Conservation (phyloP, 2,329 filamentous ascomycete genomes). For the Trichoderma simmonsii region DNA sequence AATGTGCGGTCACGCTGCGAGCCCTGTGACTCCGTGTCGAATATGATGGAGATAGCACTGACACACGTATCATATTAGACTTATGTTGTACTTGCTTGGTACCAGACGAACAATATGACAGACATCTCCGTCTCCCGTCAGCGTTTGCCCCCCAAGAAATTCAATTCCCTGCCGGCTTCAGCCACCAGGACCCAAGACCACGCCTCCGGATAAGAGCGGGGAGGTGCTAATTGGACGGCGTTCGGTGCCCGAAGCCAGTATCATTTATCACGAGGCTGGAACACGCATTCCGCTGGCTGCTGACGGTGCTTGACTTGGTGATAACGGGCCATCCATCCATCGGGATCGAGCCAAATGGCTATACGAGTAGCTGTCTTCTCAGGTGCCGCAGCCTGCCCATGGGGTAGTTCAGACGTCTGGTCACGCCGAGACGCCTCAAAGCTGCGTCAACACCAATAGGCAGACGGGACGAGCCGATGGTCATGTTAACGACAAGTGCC, state of each 20-base stretch:
- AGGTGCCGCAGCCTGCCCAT: background rate
- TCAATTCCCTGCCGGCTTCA: background rate
- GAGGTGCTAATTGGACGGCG: background rate
- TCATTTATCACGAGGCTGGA: constrained; percentile 4
- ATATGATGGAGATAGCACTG: background rate
- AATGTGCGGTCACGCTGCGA: background rate
- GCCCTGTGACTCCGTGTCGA: background rate
- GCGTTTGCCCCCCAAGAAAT: background rate
- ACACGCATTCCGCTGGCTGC: background rate
- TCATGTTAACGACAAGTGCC: background rate
- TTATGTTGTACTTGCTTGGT: background rate
- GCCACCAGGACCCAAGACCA: background rate
- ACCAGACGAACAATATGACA: background rate
- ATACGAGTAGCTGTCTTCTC: background rate
- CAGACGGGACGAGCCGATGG: constrained; percentile 9
- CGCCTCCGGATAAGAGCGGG: constrained; percentile 12
- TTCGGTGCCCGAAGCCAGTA: background rate
- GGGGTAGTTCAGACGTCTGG: background rate
- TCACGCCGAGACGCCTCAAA: background rate
- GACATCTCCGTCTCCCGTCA: background rate
- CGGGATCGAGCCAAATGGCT: background rate
- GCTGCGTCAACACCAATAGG: background rate
- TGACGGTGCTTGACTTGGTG: background rate
- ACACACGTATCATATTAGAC: background rate
- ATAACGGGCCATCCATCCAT: background rate